These are phyloP conservation scores for Claviceps sp. DNA, from an alignment of 2,329 filamentous ascomycete genomes.

Conservation along the genomic window DNA sequence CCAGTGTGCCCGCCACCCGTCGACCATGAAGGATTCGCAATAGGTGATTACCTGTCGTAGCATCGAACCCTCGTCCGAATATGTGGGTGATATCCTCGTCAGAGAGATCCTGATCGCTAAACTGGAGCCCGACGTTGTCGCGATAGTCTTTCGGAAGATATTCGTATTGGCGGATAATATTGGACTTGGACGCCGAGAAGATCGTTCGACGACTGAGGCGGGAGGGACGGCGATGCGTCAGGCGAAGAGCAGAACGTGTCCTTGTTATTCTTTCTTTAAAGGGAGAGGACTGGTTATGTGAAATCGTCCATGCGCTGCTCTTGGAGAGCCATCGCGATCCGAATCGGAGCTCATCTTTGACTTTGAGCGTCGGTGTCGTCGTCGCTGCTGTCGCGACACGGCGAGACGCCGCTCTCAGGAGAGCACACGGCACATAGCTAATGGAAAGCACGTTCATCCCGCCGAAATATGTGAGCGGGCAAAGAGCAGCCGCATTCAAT, in stretches of 20 bases:
- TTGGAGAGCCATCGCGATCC: conserved; percentile 7
- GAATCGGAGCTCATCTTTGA: not conserved
- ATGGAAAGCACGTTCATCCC: conserved; percentile 10
- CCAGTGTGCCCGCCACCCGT: conserved; percentile 48
- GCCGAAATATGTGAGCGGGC: not conserved
- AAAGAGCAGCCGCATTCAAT: not conserved
- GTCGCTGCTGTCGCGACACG: conserved; percentile 6
- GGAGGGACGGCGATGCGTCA: conserved; percentile 3
- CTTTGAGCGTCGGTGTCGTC: not conserved
- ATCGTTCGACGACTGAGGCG: conserved; percentile 17
- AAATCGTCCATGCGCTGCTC: not conserved
- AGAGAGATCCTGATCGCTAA: conserved; percentile 35
- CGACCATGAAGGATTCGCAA: conserved; percentile 48
- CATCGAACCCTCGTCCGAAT: conserved; percentile 35
- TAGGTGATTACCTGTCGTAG: conserved; percentile 35
- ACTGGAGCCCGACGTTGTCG: conserved; percentile 41
- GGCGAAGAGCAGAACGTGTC: not conserved
- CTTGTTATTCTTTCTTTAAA: conserved; percentile 2
- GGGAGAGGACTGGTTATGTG: not conserved
- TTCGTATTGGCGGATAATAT: conserved; percentile 38
- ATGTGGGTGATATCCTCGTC: conserved; percentile 31
- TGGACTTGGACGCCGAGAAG: conserved; percentile 19
- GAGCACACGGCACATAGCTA: conserved; percentile 16
- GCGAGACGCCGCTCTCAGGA: conserved; percentile 17
- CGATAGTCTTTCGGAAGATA: conserved; percentile 44